Percentiles rank a stretch among this genome's conserved stretches.
These are phyloP conservation scores for Fusarium sp. DNA, from an alignment of 2,329 filamentous ascomycete species.

Conservation along the genomic window DNA sequence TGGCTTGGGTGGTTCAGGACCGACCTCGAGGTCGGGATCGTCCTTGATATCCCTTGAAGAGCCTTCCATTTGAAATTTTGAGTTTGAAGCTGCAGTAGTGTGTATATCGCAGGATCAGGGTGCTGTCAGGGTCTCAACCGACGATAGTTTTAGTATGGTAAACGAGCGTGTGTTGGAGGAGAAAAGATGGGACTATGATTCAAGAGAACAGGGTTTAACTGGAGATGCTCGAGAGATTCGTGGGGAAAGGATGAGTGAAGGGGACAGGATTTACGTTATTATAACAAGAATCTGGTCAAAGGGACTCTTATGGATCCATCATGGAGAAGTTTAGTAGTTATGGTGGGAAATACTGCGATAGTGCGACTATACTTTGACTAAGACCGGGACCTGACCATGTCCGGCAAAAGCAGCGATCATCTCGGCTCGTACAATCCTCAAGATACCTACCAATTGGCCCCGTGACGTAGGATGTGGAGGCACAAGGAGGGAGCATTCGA, in stretches of 20 bases:
- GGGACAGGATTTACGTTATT: conserved; percentile 27
- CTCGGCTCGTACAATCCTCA: conserved; percentile 28
- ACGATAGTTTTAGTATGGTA: conserved; percentile 3
- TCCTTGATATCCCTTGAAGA: conserved; percentile 34
- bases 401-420: conserved; percentile 37
- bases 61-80: conserved; percentile 33
- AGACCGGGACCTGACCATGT: conserved; percentile 22
- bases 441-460: conserved; percentile 4
- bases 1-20: conserved; percentile 18
- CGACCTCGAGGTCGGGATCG: conserved; percentile 39
- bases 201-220: conserved; percentile 20
- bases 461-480: conserved; percentile 40
- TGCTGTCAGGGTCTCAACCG: conserved; percentile 4
- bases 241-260: conserved; percentile 21
- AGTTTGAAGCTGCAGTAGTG: conserved; percentile 1
- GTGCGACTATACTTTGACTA: conserved; percentile 20
- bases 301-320: conserved; percentile 27
- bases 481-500: conserved; percentile 21
- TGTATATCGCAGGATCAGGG: neutral
- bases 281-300: conserved; percentile 23
- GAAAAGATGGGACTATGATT: conserved; percentile 25
- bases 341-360: neutral
- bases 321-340: neutral
- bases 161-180: conserved; percentile 21
- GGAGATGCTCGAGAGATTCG: conserved; percentile 18